Conservation (phyloP, 768 basidiomycete species). For the Boletus rex-veris region DNA sequence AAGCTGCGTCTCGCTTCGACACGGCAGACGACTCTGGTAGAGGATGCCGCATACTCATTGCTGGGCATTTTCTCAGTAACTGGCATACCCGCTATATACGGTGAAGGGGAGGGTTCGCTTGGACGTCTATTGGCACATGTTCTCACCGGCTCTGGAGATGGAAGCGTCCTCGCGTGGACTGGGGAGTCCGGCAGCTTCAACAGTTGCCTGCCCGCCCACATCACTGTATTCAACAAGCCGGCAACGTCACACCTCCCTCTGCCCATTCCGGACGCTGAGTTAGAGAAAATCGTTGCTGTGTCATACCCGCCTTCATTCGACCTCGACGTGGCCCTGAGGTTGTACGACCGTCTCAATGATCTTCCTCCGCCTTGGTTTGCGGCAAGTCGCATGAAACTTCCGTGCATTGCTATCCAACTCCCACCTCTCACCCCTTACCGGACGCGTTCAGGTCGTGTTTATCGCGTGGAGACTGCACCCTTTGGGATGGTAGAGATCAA, state of each 20-base stretch:
- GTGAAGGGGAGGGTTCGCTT: background rate
- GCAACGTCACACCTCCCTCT: background rate
- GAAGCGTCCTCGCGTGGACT: background rate
- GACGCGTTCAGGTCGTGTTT: background rate
- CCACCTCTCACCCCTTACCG: background rate
- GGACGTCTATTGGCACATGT: background rate
- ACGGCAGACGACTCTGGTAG: background rate
- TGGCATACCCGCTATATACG: background rate
- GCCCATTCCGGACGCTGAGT: background rate
- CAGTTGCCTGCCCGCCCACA: background rate
- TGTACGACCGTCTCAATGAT: background rate
- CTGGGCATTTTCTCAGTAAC: background rate
- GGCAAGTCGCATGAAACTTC: constrained; percentile 2
- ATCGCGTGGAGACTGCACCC: background rate
- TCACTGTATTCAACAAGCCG: background rate
- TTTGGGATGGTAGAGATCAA: background rate
- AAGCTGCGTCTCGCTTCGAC: background rate
- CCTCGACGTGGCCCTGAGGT: background rate
- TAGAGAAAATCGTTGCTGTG: background rate
- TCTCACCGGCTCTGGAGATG: background rate
- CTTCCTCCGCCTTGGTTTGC: background rate
- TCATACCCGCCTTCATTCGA: background rate
- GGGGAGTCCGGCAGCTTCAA: background rate
- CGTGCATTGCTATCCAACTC: constrained; percentile 2
- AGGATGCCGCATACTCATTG: background rate